These are phyloP conservation scores for Myriosclerotinia duriaeana DNA, from an alignment of 2,329 filamentous ascomycete genomes.

Conservation along the genomic window DNA sequence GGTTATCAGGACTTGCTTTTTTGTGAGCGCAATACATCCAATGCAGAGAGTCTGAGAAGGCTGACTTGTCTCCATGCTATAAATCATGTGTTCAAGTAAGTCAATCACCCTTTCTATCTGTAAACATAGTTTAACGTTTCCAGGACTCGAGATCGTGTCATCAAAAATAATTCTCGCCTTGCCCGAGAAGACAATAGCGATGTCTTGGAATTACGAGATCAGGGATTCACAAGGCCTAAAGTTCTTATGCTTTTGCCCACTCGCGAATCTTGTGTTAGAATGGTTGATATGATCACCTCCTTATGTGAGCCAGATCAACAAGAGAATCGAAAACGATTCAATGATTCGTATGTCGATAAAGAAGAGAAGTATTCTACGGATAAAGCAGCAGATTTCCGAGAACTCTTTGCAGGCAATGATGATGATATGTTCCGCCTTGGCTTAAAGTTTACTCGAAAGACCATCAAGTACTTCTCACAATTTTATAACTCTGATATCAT, in stretches of 20 bases:
- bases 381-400: conserved; percentile 81
- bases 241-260: conserved; percentile 89
- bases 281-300: conserved; percentile 73
- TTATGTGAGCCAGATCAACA: conserved; percentile 84
- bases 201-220: conserved; percentile 78
- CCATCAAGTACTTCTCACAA: conserved; percentile 87
- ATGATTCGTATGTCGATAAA: conserved; percentile 74
- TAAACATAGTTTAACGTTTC: conserved; percentile 26
- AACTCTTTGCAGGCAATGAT: conserved; percentile 90
- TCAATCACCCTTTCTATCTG: conserved; percentile 9
- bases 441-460: conserved; percentile 96
- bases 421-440: conserved; percentile 96
- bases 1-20: conserved; percentile 80
- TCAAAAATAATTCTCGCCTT: conserved; percentile 87
- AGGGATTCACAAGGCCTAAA: conserved; percentile 94
- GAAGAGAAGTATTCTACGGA: conserved; percentile 68
- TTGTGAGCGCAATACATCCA: conserved; percentile 67
- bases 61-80: conserved; percentile 79
- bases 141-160: conserved; percentile 80
- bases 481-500: conserved; percentile 98
- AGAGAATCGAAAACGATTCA: conserved; percentile 90
- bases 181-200: conserved; percentile 62
- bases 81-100: conserved; percentile 86
- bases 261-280: conserved; percentile 76
- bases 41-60: conserved; percentile 67